A percentile compares a stretch with the other conserved stretches of the same genome.
Evolutionary conservation across 2,329 filamentous ascomycete species (phyloP).

Genomic region (Beauveria sp.): DNA sequence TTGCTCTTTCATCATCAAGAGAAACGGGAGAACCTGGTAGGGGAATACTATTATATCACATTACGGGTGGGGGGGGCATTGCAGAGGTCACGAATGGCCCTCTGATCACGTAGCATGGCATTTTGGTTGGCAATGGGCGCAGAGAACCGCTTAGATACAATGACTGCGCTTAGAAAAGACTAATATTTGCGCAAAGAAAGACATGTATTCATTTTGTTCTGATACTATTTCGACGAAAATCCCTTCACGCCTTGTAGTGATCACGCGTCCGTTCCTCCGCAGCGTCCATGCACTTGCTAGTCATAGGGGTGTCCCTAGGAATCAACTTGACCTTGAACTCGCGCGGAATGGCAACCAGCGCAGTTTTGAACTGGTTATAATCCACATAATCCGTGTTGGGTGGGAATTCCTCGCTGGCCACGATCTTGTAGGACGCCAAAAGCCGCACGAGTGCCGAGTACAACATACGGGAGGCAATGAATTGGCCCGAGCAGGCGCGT

Average conservation of each 20-base stretch:
- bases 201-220: too few relatives aligned
- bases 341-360: conserved; percentile 50
- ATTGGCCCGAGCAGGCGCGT: conserved; percentile 42
- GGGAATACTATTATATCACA: too few relatives aligned
- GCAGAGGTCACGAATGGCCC: too few relatives aligned
- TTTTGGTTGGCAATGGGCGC: too few relatives aligned
- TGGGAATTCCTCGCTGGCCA: conserved; percentile 38
- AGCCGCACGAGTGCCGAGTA: conserved; percentile 42
- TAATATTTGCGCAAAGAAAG: too few relatives aligned
- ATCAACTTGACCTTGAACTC: conserved; percentile 51
- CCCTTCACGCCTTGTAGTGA: conserved; percentile 35
- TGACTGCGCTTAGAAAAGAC: too few relatives aligned
- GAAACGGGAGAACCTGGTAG: too few relatives aligned
- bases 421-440: conserved; percentile 40
- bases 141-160: too few relatives aligned
- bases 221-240: too few relatives aligned
- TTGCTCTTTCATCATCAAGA: too few relatives aligned
- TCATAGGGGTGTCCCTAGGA: conserved; percentile 35
- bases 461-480: conserved; percentile 41
- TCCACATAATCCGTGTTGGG: conserved; percentile 56
- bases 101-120: too few relatives aligned
- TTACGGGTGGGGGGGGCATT: too few relatives aligned
- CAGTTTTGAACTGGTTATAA: conserved; percentile 53
- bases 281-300: conserved; percentile 27
- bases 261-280: conserved; percentile 38